These are phyloP conservation scores for Ophiorrhiza pumila DNA, from an alignment of 257 asterid genomes.

Conservation along the genomic window DNA sequence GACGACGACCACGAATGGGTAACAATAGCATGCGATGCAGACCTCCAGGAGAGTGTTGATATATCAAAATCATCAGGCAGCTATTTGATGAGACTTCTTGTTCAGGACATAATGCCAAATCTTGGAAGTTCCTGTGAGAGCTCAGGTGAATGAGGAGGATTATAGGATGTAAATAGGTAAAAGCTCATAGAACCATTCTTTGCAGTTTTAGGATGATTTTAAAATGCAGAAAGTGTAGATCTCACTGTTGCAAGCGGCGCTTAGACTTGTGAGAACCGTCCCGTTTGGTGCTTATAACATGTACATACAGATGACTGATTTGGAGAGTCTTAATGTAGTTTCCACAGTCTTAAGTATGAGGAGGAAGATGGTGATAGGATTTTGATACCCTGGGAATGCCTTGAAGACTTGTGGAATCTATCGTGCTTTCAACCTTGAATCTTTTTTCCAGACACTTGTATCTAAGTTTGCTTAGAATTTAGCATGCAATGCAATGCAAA, in stretches of 20 bases:
- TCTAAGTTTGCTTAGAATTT: too few species aligned
- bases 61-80: slow-evolving; percentile 49
- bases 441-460: too few species aligned
- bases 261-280: neutral
- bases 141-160: slow-evolving; percentile 53
- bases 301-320: neutral
- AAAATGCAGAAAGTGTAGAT: slow-evolving; percentile 41
- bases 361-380: too few species aligned
- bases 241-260: slow-evolving; percentile 9
- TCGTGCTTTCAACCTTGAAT: too few species aligned
- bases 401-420: too few species aligned
- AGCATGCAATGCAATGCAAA: too few species aligned
- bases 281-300: neutral
- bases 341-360: too few species aligned
- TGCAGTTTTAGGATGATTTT: slow-evolving; percentile 38
- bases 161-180: slow-evolving; percentile 41
- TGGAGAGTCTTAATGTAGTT: neutral
- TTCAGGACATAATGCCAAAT: slow-evolving; percentile 61
- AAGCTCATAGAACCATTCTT: slow-evolving; percentile 34
- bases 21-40: slow-evolving; percentile 64
- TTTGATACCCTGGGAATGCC: too few species aligned
- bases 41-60: slow-evolving; percentile 66
- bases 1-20: slow-evolving; percentile 97
- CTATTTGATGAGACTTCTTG: slow-evolving; percentile 55
- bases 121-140: slow-evolving; percentile 87